Conservation (phyloP, 2,329 filamentous ascomycete species). For the Lasiodiplodia sp. region DNA sequence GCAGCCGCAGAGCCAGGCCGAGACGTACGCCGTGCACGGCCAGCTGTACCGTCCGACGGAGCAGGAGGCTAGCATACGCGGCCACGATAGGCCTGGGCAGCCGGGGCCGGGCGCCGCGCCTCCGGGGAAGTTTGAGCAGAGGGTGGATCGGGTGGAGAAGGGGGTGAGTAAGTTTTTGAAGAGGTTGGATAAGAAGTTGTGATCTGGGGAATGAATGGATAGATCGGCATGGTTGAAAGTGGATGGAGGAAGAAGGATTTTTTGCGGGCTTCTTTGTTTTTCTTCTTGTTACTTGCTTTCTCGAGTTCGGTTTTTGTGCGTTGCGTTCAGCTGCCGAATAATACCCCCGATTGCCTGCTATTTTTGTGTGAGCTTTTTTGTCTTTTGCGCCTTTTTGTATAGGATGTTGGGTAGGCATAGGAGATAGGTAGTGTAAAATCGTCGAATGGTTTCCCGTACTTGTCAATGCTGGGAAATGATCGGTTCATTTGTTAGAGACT, state of each 20-base stretch:
- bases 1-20: slow-evolving; percentile 28
- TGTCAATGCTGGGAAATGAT: no score
- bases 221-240: no score
- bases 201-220: no score
- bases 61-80: slow-evolving; percentile 57
- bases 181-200: slow-evolving; percentile 79
- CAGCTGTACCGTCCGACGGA: slow-evolving; percentile 75
- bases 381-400: background rate
- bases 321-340: background rate
- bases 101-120: slow-evolving; percentile 34
- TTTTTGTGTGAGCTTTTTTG: background rate
- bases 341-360: background rate
- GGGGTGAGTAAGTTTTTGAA: slow-evolving; percentile 75
- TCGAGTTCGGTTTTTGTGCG: background rate
- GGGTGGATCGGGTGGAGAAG: slow-evolving; percentile 71
- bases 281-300: background rate
- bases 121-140: slow-evolving; percentile 67
- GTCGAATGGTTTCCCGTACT: no score
- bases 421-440: no score
- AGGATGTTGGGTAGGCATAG: no score
- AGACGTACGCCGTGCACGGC: slow-evolving; percentile 67
- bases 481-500: no score
- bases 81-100: slow-evolving; percentile 43
- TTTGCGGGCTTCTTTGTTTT: background rate
- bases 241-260: no score